Evolutionary conservation across 805 yeast species (phyloP), one percentile per base, ranked within the genome.

Genomic region (Sugiyamaella floridensis): DNA sequence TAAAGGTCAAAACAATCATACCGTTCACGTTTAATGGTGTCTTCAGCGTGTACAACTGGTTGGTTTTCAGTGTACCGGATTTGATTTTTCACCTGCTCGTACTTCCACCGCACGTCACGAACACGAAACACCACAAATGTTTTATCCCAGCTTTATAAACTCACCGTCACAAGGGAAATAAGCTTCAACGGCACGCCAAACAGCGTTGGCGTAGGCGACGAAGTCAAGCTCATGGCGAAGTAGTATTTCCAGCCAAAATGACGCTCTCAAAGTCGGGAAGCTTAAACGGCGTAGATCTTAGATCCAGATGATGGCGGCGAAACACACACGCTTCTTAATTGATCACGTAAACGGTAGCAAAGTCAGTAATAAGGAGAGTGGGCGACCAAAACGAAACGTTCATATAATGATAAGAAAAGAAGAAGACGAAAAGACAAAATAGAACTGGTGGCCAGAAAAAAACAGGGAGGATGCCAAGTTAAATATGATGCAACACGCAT

Each of bases 121-220:
- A 22, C 26, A 4, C 26, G 26, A 3, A 22, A 22, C 26, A 22
- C 26, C 6, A 22, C 26, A 22, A 22, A 22, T 6, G n/a, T 22
- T 22, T 6, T 22, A 22, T 22, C 26, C 3, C 26, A 22, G 26
- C 26, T 22, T 22, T 6, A 22, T 22, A 22, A 47, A 63, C 37
- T 32, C 34, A 43, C 60, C 32, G 71, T 68, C 40, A 68, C 60
- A 50, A 71, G 65, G 4, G 75, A 69, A 12, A 61, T 57, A 45
- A 62, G 64, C 49, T 71, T 67, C 55, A 63, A 57, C 22, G 70
- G 68, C n/a, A 66, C 49, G 9, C 66, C 67, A 51, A 55, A 53
- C 26, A 61, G 48, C 40, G 56, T 52, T 0, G 58, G 59, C 26
- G 26, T 22, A 22, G 26, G 26, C 26, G 20, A 51, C 50, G 16